Percentiles rank a stretch among this genome's conserved stretches.
Evolutionary conservation across 441 rosid genomes (phyloP).

Genomic region (Raphanus hybrid): DNA sequence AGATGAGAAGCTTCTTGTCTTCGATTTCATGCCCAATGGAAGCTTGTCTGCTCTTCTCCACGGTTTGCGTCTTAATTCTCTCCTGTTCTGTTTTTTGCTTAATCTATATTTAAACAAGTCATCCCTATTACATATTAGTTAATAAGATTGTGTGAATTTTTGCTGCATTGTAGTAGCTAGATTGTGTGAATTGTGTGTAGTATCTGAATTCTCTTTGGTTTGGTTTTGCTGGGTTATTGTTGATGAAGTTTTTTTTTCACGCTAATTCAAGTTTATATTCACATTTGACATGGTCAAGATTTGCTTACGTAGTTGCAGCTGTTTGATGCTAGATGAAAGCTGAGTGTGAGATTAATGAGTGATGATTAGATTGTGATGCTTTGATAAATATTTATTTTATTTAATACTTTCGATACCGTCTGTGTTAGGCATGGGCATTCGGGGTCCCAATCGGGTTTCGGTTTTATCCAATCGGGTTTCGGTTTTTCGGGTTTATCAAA

Average conservation of each 20-base stretch:
- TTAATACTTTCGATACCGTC: conserved; percentile 16
- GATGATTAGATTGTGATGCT: conserved; percentile 27
- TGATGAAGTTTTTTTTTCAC: neutral
- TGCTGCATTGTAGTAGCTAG: neutral
- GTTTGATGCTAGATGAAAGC: conserved; percentile 2
- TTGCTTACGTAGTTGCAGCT: conserved; percentile 3
- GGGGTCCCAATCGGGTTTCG: no score
- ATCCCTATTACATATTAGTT: neutral
- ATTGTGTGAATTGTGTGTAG: neutral
- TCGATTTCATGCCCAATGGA: neutral
- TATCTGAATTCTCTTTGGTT: neutral
- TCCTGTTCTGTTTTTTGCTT: no score
- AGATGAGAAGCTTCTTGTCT: neutral
- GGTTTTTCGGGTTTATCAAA: no score
- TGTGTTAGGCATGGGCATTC: no score
- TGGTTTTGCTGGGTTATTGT: conserved; percentile 9
- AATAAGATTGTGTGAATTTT: neutral
- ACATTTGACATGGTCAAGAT: conserved; percentile 7
- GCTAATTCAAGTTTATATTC: neutral
- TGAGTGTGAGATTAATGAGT: conserved; percentile 16
- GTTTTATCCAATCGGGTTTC: no score
- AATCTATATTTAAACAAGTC: neutral
- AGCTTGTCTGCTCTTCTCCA: conserved; percentile 40
- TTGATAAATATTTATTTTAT: conserved; percentile 12
- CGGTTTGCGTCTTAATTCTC: conserved; percentile 49